Evolutionary conservation across 2,329 filamentous ascomycete genomes (phyloP).

Genomic region (Cytospora piceicola): DNA sequence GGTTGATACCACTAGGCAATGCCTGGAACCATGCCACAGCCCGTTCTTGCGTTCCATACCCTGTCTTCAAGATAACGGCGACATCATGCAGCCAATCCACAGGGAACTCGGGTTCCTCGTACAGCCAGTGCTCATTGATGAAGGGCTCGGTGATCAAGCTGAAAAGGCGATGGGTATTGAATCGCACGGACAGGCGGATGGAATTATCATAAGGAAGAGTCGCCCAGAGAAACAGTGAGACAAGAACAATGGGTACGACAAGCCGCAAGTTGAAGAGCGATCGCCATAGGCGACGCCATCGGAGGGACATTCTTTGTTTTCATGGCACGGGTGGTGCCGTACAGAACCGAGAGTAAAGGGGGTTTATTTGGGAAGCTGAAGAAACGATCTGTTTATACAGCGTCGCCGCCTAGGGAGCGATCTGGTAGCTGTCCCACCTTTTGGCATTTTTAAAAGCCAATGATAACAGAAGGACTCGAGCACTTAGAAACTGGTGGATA

Average conservation of each 20-base stretch:
- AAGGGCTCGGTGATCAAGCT: conserved; percentile 37
- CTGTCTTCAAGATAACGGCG: conserved; percentile 58
- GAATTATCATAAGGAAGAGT: conserved; percentile 38
- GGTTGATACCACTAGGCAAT: conserved; percentile 40
- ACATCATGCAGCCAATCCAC: conserved; percentile 52
- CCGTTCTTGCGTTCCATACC: conserved; percentile 58
- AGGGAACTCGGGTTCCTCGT: conserved; percentile 43
- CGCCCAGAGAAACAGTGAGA: conserved; percentile 31
- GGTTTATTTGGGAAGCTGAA: neutral
- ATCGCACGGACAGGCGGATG: conserved; percentile 35
- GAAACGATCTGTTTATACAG: neutral
- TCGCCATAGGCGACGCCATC: conserved; percentile 21
- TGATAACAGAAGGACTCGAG: neutral
- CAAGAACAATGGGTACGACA: conserved; percentile 2
- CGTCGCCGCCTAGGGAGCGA: neutral
- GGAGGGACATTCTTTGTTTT: conserved; percentile 9
- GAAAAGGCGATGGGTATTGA: conserved; percentile 33
- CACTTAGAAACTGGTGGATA: neutral
- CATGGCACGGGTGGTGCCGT: conserved; percentile 7
- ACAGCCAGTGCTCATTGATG: conserved; percentile 48
- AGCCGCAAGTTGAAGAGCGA: conserved; percentile 17
- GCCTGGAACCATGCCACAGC: conserved; percentile 52
- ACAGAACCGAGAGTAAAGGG: neutral
- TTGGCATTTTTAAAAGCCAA: neutral
- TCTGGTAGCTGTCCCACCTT: neutral